Evolutionary conservation across 305 asterid genomes (phyloP).

Genomic region (Fraxinus albicans): DNA sequence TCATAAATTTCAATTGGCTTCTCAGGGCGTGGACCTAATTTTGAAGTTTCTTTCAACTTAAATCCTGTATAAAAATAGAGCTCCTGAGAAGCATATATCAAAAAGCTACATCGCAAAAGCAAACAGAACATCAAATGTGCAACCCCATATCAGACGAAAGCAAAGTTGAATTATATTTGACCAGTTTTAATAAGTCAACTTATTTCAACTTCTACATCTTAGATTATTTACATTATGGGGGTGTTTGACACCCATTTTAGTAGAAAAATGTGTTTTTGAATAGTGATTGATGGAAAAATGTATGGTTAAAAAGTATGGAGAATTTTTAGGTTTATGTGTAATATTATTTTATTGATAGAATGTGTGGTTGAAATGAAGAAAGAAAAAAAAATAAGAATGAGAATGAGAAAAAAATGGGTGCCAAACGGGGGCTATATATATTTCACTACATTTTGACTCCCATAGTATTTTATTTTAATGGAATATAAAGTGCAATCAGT

Average conservation of each 20-base stretch:
- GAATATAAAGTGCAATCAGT: background rate
- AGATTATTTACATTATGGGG: background rate
- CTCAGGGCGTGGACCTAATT: constrained; percentile 89
- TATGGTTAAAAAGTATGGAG: too few relatives aligned
- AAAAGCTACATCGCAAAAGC: background rate
- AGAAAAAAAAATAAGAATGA: too few relatives aligned
- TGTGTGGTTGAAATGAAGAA: too few relatives aligned
- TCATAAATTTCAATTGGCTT: constrained; percentile 87
- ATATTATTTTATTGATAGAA: too few relatives aligned
- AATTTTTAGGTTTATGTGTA: too few relatives aligned
- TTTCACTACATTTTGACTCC: background rate
- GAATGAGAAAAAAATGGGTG: too few relatives aligned
- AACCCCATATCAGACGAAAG: background rate
- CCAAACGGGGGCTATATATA: too few relatives aligned
- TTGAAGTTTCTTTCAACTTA: constrained; percentile 80
- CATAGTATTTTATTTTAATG: background rate
- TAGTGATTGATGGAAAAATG: too few relatives aligned
- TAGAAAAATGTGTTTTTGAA: too few relatives aligned
- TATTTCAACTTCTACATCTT: background rate
- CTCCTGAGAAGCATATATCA: constrained; percentile 22
- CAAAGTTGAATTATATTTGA: background rate
- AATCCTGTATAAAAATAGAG: constrained; percentile 47
- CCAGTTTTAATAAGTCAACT: background rate
- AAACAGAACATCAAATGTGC: background rate
- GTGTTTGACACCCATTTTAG: too few relatives aligned